Conservation (phyloP, 768 basidiomycete species). For the Tylopilus subfusipes region DNA sequence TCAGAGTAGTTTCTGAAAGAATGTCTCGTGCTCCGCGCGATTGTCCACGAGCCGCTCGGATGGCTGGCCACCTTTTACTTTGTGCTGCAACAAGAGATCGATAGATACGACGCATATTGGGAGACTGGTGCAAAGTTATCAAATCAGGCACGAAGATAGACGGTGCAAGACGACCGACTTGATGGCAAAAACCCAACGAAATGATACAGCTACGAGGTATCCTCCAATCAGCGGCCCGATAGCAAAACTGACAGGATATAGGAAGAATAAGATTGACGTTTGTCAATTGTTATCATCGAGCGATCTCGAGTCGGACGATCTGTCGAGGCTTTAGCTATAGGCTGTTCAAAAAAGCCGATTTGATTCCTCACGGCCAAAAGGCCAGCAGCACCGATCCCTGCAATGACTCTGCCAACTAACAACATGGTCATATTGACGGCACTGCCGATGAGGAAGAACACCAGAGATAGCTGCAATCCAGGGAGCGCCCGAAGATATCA, state of each 20-base stretch:
- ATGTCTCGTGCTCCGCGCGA: neutral
- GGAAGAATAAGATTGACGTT: neutral
- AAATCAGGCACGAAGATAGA: too few species aligned
- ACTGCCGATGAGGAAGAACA: neutral
- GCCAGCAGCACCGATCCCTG: neutral
- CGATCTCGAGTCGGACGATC: neutral
- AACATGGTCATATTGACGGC: neutral
- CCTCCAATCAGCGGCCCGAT: neutral
- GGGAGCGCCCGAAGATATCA: neutral
- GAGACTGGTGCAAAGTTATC: neutral
- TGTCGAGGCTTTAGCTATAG: neutral
- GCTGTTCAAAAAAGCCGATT: too few species aligned
- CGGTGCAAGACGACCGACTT: neutral
- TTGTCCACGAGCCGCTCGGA: neutral
- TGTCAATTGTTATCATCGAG: neutral
- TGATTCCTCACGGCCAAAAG: neutral
- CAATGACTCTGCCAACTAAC: neutral
- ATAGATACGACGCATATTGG: neutral
- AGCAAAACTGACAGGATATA: neutral
- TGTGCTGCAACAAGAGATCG: neutral
- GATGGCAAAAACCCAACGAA: neutral
- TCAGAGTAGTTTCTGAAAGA: neutral
- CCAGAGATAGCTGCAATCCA: neutral
- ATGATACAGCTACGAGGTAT: neutral
- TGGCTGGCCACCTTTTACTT: neutral